phyloP scores from a whole-genome alignment of 2,329 filamentous ascomycete genomes.

The Fusarium secorum region DNA sequence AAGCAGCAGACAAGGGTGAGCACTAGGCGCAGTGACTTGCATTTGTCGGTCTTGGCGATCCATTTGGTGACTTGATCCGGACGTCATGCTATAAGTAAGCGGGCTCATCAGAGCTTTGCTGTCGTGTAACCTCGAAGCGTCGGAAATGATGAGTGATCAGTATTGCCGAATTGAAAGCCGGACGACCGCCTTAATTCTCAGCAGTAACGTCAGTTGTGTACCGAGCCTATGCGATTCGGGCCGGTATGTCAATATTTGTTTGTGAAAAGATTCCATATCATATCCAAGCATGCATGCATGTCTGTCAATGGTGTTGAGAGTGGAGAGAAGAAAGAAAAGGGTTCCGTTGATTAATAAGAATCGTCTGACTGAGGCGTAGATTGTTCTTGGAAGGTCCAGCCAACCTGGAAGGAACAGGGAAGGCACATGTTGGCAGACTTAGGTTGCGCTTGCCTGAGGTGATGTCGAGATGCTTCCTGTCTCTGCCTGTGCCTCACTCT shows the following conservation, averaged over 20 bases:
- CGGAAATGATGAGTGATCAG: slow-evolving; percentile 6
- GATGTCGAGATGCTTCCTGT: neutral
- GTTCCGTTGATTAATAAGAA: neutral
- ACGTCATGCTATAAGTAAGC: slow-evolving; percentile 35
- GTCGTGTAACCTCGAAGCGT: slow-evolving; percentile 16
- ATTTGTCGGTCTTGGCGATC: slow-evolving; percentile 26
- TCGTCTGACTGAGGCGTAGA: neutral
- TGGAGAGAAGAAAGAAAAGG: neutral
- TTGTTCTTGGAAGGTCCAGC: neutral
- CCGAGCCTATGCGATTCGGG: slow-evolving; percentile 20
- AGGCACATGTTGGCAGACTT: neutral
- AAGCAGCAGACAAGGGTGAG: slow-evolving; percentile 12
- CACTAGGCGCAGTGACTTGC: slow-evolving; percentile 33
- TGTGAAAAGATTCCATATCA: neutral
- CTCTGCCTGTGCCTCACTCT: neutral
- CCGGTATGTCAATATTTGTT: neutral
- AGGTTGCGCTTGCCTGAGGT: neutral
- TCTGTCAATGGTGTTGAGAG: neutral
- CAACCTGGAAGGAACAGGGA: neutral
- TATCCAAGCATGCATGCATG: neutral
- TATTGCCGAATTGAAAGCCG: neutral
- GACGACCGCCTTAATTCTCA: neutral
- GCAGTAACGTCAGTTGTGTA: neutral
- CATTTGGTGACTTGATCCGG: slow-evolving; percentile 36
- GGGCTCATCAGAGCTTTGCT: neutral